Conservation (phyloP, 176 grass and related monocot species). For the Aegilops umbellulata region DNA sequence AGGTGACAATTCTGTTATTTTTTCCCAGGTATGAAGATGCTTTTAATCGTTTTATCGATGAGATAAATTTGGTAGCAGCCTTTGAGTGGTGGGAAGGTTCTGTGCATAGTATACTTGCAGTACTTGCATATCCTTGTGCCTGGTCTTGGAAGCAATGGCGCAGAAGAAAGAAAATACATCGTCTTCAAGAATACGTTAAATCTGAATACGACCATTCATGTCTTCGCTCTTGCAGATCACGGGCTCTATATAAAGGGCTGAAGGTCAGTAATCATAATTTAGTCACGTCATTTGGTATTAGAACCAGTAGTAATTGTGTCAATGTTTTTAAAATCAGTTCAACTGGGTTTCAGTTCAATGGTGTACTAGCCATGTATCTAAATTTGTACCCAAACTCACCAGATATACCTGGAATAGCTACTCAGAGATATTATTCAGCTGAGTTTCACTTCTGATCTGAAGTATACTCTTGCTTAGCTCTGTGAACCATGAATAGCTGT, state of each 20-base stretch:
- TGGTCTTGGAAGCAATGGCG: constrained; percentile 99
- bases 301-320: background rate
- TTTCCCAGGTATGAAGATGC: constrained; percentile 88
- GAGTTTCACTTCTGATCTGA: background rate
- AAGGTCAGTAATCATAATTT: constrained; percentile 57
- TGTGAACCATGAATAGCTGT: constrained; percentile 3
- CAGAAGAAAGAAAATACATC: constrained; percentile 89
- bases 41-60: constrained; percentile 97
- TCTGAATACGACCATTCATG: constrained; percentile 98
- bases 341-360: constrained; percentile 2
- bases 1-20: constrained; percentile 10
- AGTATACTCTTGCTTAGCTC: background rate
- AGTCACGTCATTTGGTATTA: background rate
- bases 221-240: constrained; percentile 91
- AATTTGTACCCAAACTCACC: background rate
- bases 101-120: constrained; percentile 87
- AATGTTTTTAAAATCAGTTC: background rate
- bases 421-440: constrained; percentile 1
- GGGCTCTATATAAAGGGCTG: constrained; percentile 99
- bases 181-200: constrained; percentile 95
- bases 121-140: constrained; percentile 97
- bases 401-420: background rate
- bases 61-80: constrained; percentile 90
- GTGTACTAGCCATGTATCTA: constrained; percentile 3
- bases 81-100: constrained; percentile 99